These are phyloP conservation scores for Phytophthora capsici DNA, from an alignment of 352 stramenopile genomes.

Conservation along the genomic window DNA sequence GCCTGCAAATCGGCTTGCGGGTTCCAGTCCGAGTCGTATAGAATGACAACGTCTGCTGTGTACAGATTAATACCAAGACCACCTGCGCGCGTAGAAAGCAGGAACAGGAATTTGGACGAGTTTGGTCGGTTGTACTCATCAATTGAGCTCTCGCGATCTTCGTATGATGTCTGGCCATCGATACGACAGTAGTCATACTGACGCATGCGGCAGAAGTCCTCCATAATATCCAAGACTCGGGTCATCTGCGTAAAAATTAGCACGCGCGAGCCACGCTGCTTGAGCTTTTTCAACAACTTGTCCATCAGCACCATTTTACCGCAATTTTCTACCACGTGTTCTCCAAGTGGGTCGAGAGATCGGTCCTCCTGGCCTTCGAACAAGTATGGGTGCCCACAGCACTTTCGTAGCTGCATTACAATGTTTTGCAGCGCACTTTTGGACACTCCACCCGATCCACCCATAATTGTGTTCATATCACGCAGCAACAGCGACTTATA, in stretches of 20 bases:
- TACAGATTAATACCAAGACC: slow-evolving; percentile 99
- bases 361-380: slow-evolving; percentile 96
- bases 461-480: slow-evolving; percentile 94
- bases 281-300: slow-evolving; percentile 91
- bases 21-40: slow-evolving; percentile 99
- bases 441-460: slow-evolving; percentile 67
- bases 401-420: slow-evolving; percentile 90
- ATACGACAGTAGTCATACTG: slow-evolving; percentile 90
- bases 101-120: slow-evolving; percentile 97
- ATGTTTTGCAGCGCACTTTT: slow-evolving; percentile 88
- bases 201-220: slow-evolving; percentile 96
- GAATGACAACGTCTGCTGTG: slow-evolving; percentile 98
- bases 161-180: slow-evolving; percentile 88
- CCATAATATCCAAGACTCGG: slow-evolving; percentile 93
- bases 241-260: slow-evolving; percentile 96
- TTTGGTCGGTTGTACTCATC: slow-evolving; percentile 97
- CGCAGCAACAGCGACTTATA: slow-evolving; percentile 97
- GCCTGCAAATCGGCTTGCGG: slow-evolving; percentile 97
- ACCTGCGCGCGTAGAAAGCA: slow-evolving; percentile 97
- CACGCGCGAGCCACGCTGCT: slow-evolving; percentile 88
- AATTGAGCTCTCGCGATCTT: slow-evolving; percentile 86
- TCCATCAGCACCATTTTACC: slow-evolving; percentile 98
- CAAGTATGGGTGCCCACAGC: slow-evolving; percentile 93
- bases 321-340: slow-evolving; percentile 97
- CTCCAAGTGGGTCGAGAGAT: slow-evolving; percentile 93